A percentile compares a stretch with the other conserved stretches of the same genome.
These are phyloP conservation scores for Trichaptum fuscoviolaceum DNA, from an alignment of 768 basidiomycete species.

Conservation along the genomic window DNA sequence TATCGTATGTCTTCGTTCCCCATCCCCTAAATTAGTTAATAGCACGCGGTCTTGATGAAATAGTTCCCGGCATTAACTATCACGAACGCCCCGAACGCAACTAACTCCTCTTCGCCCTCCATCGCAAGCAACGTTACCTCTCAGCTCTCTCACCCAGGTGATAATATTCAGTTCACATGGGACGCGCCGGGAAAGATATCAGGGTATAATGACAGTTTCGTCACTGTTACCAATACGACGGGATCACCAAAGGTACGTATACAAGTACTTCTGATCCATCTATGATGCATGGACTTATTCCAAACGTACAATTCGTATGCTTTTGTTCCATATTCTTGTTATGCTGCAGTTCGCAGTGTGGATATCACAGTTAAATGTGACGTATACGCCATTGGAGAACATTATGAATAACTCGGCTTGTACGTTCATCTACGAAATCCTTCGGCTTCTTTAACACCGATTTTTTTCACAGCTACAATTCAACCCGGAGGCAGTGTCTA, in stretches of 20 bases:
- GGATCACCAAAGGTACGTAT: slow-evolving; percentile 30
- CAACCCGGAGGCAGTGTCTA: background rate
- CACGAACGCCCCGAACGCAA: background rate
- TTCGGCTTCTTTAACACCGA: too few species aligned
- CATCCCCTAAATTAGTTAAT: background rate
- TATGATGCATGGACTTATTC: too few species aligned
- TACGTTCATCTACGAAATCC: background rate
- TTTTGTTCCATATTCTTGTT: too few species aligned
- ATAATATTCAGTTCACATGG: slow-evolving; percentile 45
- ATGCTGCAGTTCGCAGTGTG: slow-evolving; percentile 53
- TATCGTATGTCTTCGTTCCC: slow-evolving; percentile 14
- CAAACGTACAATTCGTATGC: too few species aligned
- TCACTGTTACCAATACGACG: slow-evolving; percentile 41
- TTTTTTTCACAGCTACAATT: background rate
- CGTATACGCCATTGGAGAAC: slow-evolving; percentile 45
- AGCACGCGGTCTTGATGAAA: too few species aligned
- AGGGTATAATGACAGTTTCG: slow-evolving; percentile 46
- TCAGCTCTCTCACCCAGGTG: slow-evolving; percentile 41
- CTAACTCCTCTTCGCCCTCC: too few species aligned
- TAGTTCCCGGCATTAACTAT: background rate
- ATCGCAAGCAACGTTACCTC: background rate
- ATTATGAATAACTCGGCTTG: slow-evolving; percentile 36
- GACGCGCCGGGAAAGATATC: slow-evolving; percentile 47
- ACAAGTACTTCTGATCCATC: slow-evolving; percentile 3
- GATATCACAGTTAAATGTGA: slow-evolving; percentile 57